Base-by-base conservation (phyloP, 208 protist genomes). In the Balamuthia mandrillaris region DNA sequence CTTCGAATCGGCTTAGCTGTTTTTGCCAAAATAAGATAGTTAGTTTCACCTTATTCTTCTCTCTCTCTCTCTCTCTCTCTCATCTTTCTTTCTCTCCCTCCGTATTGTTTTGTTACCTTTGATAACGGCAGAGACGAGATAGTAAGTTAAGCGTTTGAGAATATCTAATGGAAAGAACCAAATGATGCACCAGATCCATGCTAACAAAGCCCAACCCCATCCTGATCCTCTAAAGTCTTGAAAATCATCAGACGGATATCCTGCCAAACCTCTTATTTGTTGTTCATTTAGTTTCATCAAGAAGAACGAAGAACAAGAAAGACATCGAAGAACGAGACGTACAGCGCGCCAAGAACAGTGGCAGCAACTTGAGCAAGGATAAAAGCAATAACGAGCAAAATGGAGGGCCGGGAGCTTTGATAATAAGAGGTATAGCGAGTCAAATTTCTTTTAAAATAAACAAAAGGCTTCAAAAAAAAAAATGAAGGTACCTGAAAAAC, bases 81-180 rank as follows among this genome's bases (percentile, higher is more conserved):
- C n/a, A n/a, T n/a, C n/a, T n/a, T n/a, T n/a, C n/a, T n/a, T n/a
- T n/a, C n/a, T n/a, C n/a, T n/a, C n/a, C n/a, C n/a, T n/a, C n/a
- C n/a, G n/a, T n/a, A n/a, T n/a, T n/a, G n/a, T n/a, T n/a, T n/a
- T n/a, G n/a, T n/a, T n/a, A n/a, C n/a, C n/a, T n/a, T n/a, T n/a
- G n/a, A n/a, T n/a, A n/a, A n/a, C n/a, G n/a, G n/a, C n/a, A n/a
- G n/a, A n/a, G n/a, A n/a, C n/a, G n/a, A n/a, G n/a, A n/a, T n/a
- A n/a, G n/a, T n/a, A n/a, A n/a, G n/a, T n/a, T n/a, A n/a, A n/a
- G n/a, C n/a, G n/a, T n/a, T n/a, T 92, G 63, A 92, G 70, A 29
- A 89, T 72, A 70, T 91, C 90, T 42, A 92, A 82, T 51, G 81
- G 87, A 24, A 91, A 47, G 63, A 72, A 91, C 88, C 88, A 92